Conservation (phyloP, 169 alveolate genomes). For the Plasmodium coatneyi region DNA sequence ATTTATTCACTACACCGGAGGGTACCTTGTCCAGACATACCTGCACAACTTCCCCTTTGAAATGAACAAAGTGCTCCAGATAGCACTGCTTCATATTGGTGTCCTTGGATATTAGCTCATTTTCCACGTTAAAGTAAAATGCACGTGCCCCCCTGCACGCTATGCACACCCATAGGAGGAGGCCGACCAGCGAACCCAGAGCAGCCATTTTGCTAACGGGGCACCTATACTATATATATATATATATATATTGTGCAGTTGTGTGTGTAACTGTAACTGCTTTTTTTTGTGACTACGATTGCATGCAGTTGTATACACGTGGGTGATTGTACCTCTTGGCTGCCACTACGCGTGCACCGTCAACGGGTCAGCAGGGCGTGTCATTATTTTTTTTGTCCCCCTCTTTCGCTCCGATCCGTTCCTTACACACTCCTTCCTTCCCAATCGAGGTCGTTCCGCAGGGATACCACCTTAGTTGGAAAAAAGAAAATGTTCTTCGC, state of each 20-base stretch:
- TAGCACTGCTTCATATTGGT: not conserved
- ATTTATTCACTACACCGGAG: not conserved
- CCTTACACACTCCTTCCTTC: not conserved
- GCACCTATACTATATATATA: not conserved
- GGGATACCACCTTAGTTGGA: not conserved
- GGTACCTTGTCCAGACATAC: constrained; percentile 2
- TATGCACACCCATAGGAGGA: not conserved
- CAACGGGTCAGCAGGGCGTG: not conserved
- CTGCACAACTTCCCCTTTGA: constrained; percentile 10
- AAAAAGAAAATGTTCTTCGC: too few relatives aligned
- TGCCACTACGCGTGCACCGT: not conserved
- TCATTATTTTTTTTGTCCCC: not conserved
- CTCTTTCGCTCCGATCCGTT: not conserved
- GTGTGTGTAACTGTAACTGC: not conserved
- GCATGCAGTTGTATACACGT: not conserved
- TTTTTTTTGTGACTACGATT: not conserved
- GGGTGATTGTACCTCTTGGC: not conserved
- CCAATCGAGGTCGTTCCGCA: not conserved
- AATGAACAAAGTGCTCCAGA: constrained; percentile 22
- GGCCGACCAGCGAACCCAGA: not conserved
- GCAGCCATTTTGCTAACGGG: not conserved
- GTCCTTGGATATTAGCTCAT: constrained; percentile 7
- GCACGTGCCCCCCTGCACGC: not conserved
- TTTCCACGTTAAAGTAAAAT: constrained; percentile 19
- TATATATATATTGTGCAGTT: not conserved